Evolutionary conservation across 2,329 filamentous ascomycete genomes (phyloP).

Genomic region (Fusarium sp.): DNA sequence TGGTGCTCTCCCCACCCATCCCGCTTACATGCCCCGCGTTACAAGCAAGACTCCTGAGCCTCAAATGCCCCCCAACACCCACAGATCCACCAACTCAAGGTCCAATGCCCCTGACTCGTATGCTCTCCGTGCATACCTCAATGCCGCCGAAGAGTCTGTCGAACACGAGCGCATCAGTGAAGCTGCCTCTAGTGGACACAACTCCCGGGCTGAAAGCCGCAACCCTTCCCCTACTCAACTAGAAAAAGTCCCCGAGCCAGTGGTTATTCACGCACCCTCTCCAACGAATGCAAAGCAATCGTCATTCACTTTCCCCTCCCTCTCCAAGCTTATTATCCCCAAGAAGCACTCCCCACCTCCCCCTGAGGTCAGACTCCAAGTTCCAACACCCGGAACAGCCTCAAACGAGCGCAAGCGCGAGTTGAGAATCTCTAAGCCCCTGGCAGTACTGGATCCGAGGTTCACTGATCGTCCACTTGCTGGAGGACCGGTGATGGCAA

Average conservation of each 20-base stretch:
- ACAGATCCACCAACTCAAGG: background rate
- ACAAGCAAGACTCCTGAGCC: background rate
- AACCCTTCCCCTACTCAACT: background rate
- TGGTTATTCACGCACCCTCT: background rate
- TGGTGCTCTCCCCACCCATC: slow-evolving; percentile 17
- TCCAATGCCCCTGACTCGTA: background rate
- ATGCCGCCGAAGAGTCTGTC: no score
- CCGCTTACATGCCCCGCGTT: slow-evolving; percentile 30
- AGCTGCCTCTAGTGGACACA: no score
- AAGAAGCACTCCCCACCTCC: slow-evolving; percentile 58
- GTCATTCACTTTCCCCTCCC: slow-evolving; percentile 49
- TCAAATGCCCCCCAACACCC: background rate
- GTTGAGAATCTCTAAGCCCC: slow-evolving; percentile 30
- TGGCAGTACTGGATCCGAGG: slow-evolving; percentile 6
- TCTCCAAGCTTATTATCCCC: slow-evolving; percentile 54
- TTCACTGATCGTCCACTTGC: slow-evolving; percentile 28
- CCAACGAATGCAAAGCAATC: background rate
- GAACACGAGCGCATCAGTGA: no score
- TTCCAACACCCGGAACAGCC: background rate
- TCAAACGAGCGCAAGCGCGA: background rate
- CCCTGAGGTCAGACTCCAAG: background rate
- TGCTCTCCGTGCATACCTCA: no score
- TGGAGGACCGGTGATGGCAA: slow-evolving; percentile 12
- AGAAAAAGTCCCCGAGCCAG: background rate
- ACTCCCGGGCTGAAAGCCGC: no score